Base-by-base conservation (phyloP, 225 moss, liverwort and hornwort species). In the Physcomitrellopsis africana region DNA sequence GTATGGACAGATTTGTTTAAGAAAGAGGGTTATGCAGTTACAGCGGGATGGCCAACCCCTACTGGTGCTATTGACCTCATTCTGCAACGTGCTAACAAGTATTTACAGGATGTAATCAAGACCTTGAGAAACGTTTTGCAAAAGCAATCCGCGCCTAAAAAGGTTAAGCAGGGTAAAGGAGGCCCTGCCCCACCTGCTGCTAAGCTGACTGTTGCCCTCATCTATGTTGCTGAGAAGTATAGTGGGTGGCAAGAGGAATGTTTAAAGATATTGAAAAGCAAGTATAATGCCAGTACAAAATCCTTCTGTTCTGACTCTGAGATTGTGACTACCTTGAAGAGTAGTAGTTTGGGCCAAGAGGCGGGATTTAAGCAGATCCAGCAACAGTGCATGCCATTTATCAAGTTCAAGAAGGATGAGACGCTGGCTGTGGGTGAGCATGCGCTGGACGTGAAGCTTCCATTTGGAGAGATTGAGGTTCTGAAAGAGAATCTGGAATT, bases 371-470 rank as follows among this genome's bases (percentile, higher is more conserved):
- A 94, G 81, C 84, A 88, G 52, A 83, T 90, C 56, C 85, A 92
- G 84, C 84, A 86, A 72, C 86, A 92, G 76, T 99, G 95, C 71
- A 99, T 95, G 97, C 95, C 95, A n/a, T 99, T 99, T 57, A 93
- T 99, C 27, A 99, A 93, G 27, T 99, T 89, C 29, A 99, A 92
- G 76, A 95, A 95, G 76, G 93, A 93, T 45, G 97, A 99, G 85
- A 88, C 97, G 4, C 81, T 87, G 67, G 81, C 82, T 68, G 97
- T 95, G 5, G 97, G 97, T 79, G 81, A 76, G 67, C 95, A 96
- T 64, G 96, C 96, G 16, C 78, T 96, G 72, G 96, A 96, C 69
- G 72, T 96, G 72, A 85, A 37, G 79, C 92, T 96, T 15, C 92
- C 92, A 1, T 96, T 96, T 63, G 96, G 96, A 51, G 96, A 96